phyloP scores from a whole-genome alignment of 345 rosid genomes.

The Linum lewisii region DNA sequence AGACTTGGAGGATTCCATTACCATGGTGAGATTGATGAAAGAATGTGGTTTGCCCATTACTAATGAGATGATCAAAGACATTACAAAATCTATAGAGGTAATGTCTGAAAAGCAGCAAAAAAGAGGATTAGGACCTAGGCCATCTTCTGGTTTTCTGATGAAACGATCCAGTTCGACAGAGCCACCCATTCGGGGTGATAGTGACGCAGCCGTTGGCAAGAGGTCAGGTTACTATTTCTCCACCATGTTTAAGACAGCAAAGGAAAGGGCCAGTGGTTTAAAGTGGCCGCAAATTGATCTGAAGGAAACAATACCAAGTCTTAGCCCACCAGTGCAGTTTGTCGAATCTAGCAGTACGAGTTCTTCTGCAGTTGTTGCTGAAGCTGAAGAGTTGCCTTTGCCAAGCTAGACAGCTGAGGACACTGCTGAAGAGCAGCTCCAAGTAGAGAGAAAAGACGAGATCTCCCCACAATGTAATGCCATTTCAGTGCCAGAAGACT shows the following conservation, averaged over 20 bases:
- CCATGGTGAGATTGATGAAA: constrained; percentile 67
- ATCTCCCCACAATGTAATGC: constrained; percentile 1
- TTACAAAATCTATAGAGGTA: constrained; percentile 43
- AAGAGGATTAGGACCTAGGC: constrained; percentile 44
- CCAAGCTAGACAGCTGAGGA: constrained; percentile 33
- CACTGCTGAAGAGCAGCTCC: constrained; percentile 35
- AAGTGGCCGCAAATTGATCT: constrained; percentile 63
- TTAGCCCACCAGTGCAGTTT: constrained; percentile 18
- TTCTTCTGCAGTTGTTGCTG: constrained; percentile 32
- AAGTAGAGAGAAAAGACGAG: constrained; percentile 16
- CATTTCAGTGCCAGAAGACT: constrained; percentile 26
- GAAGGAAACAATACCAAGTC: constrained; percentile 25
- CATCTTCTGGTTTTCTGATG: constrained; percentile 25
- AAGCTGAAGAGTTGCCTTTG: constrained; percentile 48
- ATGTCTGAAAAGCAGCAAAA: constrained; percentile 62
- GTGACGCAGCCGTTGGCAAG: constrained; percentile 25
- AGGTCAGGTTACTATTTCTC: constrained; percentile 38
- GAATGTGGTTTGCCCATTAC: constrained; percentile 58
- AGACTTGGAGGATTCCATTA: constrained; percentile 73
- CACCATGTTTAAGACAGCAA: constrained; percentile 55
- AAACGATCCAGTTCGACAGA: constrained; percentile 47
- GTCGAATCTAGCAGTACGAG: constrained; percentile 32
- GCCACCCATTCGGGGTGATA: constrained; percentile 31
- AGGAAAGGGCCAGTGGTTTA: constrained; percentile 57
- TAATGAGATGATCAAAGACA: constrained; percentile 83